Conservation (phyloP, 805 yeast genomes). For the Peterozyma xylosa region DNA sequence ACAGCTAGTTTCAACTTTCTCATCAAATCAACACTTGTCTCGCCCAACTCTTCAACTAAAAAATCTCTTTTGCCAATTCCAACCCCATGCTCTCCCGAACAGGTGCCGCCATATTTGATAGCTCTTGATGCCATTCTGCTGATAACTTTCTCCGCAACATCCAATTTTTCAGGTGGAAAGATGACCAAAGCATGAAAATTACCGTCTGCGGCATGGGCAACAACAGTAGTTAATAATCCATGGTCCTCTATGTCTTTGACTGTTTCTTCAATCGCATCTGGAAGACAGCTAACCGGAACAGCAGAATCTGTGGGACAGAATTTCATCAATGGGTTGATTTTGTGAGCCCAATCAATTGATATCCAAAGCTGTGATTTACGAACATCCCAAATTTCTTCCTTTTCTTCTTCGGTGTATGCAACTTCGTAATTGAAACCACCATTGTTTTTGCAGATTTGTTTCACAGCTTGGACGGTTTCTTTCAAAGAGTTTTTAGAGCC, state of each 20-base stretch:
- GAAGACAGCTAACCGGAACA: constrained; percentile 65
- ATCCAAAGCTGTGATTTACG: constrained; percentile 66
- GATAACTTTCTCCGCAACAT: constrained; percentile 40
- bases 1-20: constrained; percentile 62
- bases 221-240: constrained; percentile 48
- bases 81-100: constrained; percentile 84
- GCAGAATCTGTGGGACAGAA: constrained; percentile 81
- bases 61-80: constrained; percentile 71
- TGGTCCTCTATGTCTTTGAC: constrained; percentile 48
- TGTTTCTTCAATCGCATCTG: constrained; percentile 55
- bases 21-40: constrained; percentile 63
- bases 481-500: constrained; percentile 32
- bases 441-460: constrained; percentile 43
- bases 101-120: constrained; percentile 67
- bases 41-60: constrained; percentile 57
- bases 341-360: constrained; percentile 57
- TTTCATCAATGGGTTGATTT: constrained; percentile 28
- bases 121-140: constrained; percentile 61
- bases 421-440: constrained; percentile 52
- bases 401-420: constrained; percentile 57
- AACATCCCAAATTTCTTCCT: constrained; percentile 66
- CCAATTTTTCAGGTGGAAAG: constrained; percentile 43
- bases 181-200: constrained; percentile 67
- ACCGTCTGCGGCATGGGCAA: constrained; percentile 84
- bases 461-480: constrained; percentile 38